These are phyloP conservation scores for Tuber melanosporum DNA, from an alignment of 495 filamentous ascomycete genomes.

Conservation along the genomic window DNA sequence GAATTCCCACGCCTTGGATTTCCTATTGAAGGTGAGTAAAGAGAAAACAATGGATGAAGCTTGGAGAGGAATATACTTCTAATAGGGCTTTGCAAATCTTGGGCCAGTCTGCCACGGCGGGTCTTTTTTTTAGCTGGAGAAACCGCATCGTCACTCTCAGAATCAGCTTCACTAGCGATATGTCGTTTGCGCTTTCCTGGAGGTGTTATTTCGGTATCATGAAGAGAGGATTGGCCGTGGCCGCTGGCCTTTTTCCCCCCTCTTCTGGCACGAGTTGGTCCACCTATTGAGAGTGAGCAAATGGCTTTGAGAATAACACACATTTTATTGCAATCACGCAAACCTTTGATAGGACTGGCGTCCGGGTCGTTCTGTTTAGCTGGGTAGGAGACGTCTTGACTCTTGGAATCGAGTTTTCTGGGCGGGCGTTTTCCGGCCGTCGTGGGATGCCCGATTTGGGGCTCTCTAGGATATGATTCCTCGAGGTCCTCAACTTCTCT, in stretches of 20 bases:
- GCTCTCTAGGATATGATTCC: neutral
- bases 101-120: neutral
- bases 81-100: neutral
- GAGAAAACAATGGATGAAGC: neutral
- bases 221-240: neutral
- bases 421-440: neutral
- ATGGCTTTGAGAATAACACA: too few relatives aligned
- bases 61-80: neutral
- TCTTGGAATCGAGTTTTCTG: neutral
- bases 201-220: neutral
- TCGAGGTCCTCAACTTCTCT: neutral
- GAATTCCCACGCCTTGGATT: neutral
- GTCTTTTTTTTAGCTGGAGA: neutral
- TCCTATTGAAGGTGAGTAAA: neutral
- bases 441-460: neutral
- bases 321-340: too few relatives aligned
- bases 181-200: neutral
- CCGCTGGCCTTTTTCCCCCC: neutral
- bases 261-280: neutral
- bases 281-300: neutral
- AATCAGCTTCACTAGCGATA: neutral
- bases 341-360: too few relatives aligned
- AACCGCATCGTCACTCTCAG: neutral
- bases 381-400: too few relatives aligned
- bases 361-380: too few relatives aligned